These are phyloP conservation scores for Colletotrichum lini DNA, from an alignment of 2,329 filamentous ascomycete species.

Conservation along the genomic window DNA sequence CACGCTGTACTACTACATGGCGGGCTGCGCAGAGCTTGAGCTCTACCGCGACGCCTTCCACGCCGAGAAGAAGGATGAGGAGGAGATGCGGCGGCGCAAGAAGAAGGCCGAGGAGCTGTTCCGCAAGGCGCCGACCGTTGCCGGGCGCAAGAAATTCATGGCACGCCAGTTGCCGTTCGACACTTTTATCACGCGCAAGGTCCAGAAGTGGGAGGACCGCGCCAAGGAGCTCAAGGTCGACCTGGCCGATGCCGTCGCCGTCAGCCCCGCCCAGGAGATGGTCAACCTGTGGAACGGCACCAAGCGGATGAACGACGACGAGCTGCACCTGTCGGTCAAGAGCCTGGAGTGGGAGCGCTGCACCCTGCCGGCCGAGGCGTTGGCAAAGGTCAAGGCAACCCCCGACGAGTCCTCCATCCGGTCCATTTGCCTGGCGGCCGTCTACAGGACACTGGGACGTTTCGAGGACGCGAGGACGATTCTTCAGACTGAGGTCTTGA, in stretches of 20 bases:
- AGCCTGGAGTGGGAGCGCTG: conserved; percentile 78
- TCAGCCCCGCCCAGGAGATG: conserved; percentile 90
- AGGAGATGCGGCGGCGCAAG: conserved; percentile 70
- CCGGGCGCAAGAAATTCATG: conserved; percentile 92
- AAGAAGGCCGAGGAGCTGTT: conserved; percentile 78
- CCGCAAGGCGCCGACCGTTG: conserved; percentile 78
- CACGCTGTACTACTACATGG: conserved; percentile 90
- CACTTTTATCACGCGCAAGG: conserved; percentile 84
- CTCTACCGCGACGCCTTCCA: conserved; percentile 78
- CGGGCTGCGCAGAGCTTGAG: conserved; percentile 83
- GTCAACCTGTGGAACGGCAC: conserved; percentile 93
- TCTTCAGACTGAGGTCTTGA: conserved; percentile 75
- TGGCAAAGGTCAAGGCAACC: conserved; percentile 64
- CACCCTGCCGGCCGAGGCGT: conserved; percentile 59
- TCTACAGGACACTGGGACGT: conserved; percentile 74
- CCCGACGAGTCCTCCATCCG: conserved; percentile 75
- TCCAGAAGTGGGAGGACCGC: conserved; percentile 89
- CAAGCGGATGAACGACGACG: conserved; percentile 79
- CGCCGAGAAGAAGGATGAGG: conserved; percentile 48
- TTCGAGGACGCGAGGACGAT: conserved; percentile 76
- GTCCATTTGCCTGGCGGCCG: conserved; percentile 75
- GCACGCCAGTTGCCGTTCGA: conserved; percentile 92
- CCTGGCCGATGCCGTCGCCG: conserved; percentile 84
- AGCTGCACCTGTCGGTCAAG: conserved; percentile 75
- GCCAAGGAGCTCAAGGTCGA: conserved; percentile 76